Base-by-base conservation (phyloP, 148 eudicot genomes). In the Cornus kousa region DNA sequence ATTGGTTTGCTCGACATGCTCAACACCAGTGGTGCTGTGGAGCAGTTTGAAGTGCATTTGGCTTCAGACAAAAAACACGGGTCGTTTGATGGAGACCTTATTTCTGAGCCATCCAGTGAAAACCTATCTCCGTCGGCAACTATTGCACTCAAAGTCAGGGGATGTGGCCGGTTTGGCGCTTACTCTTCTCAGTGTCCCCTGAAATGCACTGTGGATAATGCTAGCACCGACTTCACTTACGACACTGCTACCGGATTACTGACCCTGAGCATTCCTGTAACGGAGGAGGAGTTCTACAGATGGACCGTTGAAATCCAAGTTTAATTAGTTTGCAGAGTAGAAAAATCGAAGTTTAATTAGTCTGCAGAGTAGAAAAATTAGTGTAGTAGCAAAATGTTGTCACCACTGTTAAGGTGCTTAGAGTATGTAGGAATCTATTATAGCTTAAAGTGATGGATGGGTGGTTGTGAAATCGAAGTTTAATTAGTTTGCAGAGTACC, bases 1-100 rank as follows among this genome's bases (percentile, higher is more conserved):
- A 93, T 95, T 32, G 98, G 98, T 24, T 57, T 93, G 80, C 83
- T 95, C n/a, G 88, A 90, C 80, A 95, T 95, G 99, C 90, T 89
- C 89, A 95, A 95, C 82, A 20, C 86, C 11, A 70, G 97, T 50
- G 97, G 97, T 17, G 99, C 97, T 59, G 87, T 91, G 72, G 93
- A 91, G 77, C 83, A 86, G 16, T 80, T 78, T 75, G 87, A 89
- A 40, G 87, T 93, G 68, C 72, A 74, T 39, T 28, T 43, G 31
- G 62, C 80, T n/a, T 55, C 84, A n/a, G 84, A 78, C 53, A 81
- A 76, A 57, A 68, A 85, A 72, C 43, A 81, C 0, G 84, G 77
- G 64, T 73, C 70, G 64, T 74, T 64, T 28, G 83, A 83, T 78
- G 88, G 87, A 11, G 85, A 85, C 22, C 82, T 71, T 68, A 20